Base-by-base conservation (phyloP, 805 yeast genomes). In the Zygotorulaspora florentina region DNA sequence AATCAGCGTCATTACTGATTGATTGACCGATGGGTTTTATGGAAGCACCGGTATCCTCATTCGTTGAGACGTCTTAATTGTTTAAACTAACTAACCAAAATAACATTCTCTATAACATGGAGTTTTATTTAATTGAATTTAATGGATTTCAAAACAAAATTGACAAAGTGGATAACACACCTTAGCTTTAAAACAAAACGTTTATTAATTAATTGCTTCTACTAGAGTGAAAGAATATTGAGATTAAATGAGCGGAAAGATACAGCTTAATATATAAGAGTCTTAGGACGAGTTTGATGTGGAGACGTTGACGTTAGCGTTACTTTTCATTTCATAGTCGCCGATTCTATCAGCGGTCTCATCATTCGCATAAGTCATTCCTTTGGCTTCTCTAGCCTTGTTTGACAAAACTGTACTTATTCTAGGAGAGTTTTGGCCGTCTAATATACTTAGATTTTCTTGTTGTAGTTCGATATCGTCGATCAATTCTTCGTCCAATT, bases 401-500 rank as follows among this genome's bases (percentile, higher is more conserved):
- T 36, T 37, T 5, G 48, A 46, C 17, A 47, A 31, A 8, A 50
- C 52, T 3, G 47, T 42, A 6, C 48, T 41, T 23, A 51, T 35
- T 10, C 30, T 34, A 12, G 47, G 49, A 10, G 55, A 50, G 6
- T 47, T 44, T 35, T 51, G 54, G 12, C 58, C 63, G 3, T 58
- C 60, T 23, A 58, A 40, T 8, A 56, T 55, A 26, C 56, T 51
- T 8, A 58, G 42, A 43, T 58, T 58, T 10, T 55, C 59, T 39
- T 57, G 59, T 31, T 53, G 57, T 13, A 58, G 43, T 30, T 57
- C 57, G 30, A 56, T 57, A 39, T 57, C 59, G 35, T 56, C 61
- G 45, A 57, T 53, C 18, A 59, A 27, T 16, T 61, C 68, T 37
- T 76, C 79, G 52, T 74, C 80, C 43, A 68, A 56, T 36, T 80